These are phyloP conservation scores for Combretum micranthum DNA, from an alignment of 345 rosid species.

Conservation along the genomic window DNA sequence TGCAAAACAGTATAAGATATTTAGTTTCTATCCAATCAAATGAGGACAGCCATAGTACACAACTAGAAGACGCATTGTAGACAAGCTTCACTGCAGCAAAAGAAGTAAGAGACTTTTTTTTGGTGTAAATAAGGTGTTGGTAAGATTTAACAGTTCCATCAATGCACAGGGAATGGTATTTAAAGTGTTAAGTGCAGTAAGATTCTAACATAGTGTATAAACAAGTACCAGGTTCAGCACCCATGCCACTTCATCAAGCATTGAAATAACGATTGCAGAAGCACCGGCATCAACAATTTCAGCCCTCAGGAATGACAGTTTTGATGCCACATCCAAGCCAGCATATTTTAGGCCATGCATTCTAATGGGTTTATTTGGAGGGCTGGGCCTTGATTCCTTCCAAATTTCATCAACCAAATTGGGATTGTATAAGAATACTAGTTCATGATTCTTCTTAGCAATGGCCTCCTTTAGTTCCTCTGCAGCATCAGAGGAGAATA, in stretches of 20 bases:
- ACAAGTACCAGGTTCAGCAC: constrained; percentile 73
- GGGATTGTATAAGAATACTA: constrained; percentile 63
- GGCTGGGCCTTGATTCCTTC: constrained; percentile 81
- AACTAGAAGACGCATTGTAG: too few species aligned
- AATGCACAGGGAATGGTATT: too few species aligned
- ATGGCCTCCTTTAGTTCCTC: constrained; percentile 84
- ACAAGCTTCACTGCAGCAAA: not conserved
- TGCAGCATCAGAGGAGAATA: constrained; percentile 88
- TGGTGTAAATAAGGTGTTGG: too few species aligned
- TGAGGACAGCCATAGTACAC: not conserved
- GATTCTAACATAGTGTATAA: not conserved
- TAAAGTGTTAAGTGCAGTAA: too few species aligned
- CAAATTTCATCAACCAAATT: constrained; percentile 89
- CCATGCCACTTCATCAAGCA: constrained; percentile 99
- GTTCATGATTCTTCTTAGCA: constrained; percentile 67
- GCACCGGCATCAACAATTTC: constrained; percentile 62
- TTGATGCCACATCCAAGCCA: constrained; percentile 70
- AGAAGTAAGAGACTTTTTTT: not conserved
- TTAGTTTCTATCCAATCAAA: not conserved
- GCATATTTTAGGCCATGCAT: constrained; percentile 84
- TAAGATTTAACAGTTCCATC: too few species aligned
- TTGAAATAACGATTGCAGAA: constrained; percentile 76
- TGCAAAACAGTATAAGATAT: constrained; percentile 23
- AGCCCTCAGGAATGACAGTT: constrained; percentile 59
- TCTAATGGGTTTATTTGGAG: constrained; percentile 69